phyloP scores from a whole-genome alignment of 73 alveolate genomes.

The Paramecium tetraurelia region DNA sequence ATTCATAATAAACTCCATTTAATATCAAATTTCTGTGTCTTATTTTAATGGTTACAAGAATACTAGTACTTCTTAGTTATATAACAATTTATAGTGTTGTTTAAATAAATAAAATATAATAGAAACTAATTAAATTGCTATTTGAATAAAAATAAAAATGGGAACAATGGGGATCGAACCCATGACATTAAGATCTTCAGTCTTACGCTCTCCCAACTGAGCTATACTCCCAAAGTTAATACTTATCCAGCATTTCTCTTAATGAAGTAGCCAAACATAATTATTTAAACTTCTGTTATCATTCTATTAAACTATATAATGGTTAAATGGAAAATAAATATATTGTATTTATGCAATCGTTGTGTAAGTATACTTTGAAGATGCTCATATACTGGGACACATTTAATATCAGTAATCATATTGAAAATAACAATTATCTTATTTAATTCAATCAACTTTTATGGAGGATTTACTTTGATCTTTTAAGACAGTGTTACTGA shows the following conservation, averaged over 20 bases:
- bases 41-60: neutral
- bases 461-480: neutral
- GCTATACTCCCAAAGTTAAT: constrained; percentile 59
- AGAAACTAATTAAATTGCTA: neutral
- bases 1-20: neutral
- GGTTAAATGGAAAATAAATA: neutral
- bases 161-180: constrained; percentile 67
- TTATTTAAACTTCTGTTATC: neutral
- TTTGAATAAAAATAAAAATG: neutral
- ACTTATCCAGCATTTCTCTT: neutral
- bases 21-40: neutral
- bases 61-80: neutral
- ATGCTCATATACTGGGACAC: neutral
- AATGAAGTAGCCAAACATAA: neutral
- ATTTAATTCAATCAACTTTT: neutral
- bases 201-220: constrained; percentile 71
- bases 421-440: neutral
- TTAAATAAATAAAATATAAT: no score
- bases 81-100: no score
- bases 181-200: constrained; percentile 66
- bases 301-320: neutral
- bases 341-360: neutral
- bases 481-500: neutral
- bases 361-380: neutral
- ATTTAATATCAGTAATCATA: neutral